phyloP scores from a whole-genome alignment of 306 rosid species.

The Pyrus communis region DNA sequence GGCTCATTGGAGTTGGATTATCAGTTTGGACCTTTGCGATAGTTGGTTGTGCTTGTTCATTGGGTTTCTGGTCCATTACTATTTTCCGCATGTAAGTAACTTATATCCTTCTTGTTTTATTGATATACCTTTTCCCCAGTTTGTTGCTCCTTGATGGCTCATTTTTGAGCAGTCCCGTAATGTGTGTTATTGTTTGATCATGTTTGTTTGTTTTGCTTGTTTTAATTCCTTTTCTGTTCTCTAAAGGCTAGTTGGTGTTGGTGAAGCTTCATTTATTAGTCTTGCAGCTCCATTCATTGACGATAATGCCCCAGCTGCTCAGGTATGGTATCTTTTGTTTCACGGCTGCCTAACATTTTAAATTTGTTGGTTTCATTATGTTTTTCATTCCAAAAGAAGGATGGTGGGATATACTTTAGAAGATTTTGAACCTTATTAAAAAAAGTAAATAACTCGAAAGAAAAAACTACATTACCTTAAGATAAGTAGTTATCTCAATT shows the following conservation, averaged over 20 bases:
- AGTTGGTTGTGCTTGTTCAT: constrained; percentile 51
- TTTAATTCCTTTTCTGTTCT: constrained; percentile 5
- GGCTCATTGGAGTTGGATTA: constrained; percentile 83
- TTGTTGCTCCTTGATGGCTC: neutral
- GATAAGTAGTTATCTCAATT: neutral
- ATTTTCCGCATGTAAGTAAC: constrained; percentile 67
- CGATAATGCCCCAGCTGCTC: constrained; percentile 73
- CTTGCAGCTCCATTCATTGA: constrained; percentile 95
- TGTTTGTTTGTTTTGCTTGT: constrained; percentile 1
- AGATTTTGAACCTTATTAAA: neutral
- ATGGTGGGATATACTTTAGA: neutral
- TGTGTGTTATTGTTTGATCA: neutral
- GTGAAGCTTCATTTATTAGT: constrained; percentile 92
- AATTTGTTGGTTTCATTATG: neutral
- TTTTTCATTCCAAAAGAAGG: too few relatives aligned
- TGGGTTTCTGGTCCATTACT: constrained; percentile 74
- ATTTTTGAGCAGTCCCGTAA: constrained; percentile 6
- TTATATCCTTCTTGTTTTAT: constrained; percentile 4
- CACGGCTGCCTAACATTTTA: constrained; percentile 6
- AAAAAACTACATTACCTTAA: neutral
- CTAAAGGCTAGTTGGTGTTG: constrained; percentile 76
- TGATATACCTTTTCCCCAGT: neutral
- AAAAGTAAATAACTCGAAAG: neutral
- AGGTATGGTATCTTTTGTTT: constrained; percentile 38
- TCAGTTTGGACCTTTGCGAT: constrained; percentile 75